Conservation (phyloP, 495 filamentous ascomycete species). For the Chaetomium cochliodes region DNA sequence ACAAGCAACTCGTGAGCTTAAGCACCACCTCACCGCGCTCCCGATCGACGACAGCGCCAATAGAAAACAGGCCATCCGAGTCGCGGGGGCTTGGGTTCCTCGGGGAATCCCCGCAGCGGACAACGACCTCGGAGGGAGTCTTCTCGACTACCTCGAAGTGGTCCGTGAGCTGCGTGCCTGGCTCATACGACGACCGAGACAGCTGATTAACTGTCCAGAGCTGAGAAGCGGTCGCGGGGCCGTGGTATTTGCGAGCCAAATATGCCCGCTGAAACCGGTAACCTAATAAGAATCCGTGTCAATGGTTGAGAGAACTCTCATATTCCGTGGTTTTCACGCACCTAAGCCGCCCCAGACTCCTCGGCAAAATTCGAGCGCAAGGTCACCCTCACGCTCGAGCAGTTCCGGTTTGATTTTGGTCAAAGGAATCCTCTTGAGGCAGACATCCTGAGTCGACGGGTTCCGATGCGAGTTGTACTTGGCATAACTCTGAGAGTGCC, state of each 20-base stretch:
- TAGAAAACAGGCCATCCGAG: conserved; percentile 69
- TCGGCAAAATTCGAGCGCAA: conserved; percentile 62
- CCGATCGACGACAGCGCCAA: conserved; percentile 60
- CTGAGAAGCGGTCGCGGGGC: conserved; percentile 58
- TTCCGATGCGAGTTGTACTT: conserved; percentile 63
- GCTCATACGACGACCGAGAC: conserved; percentile 52
- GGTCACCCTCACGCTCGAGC: conserved; percentile 57
- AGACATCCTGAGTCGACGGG: conserved; percentile 61
- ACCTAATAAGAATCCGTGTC: conserved; percentile 40
- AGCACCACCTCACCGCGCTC: conserved; percentile 62
- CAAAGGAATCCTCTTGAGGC: conserved; percentile 60
- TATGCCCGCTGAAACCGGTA: conserved; percentile 62
- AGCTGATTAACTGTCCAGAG: conserved; percentile 63
- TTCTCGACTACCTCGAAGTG: conserved; percentile 76
- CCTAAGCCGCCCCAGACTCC: conserved; percentile 67
- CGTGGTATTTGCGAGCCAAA: conserved; percentile 62
- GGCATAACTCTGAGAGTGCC: conserved; percentile 53
- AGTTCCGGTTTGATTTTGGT: conserved; percentile 62
- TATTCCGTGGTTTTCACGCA: conserved; percentile 35
- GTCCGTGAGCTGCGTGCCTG: conserved; percentile 66
- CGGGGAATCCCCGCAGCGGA: conserved; percentile 68
- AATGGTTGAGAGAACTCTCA: conserved; percentile 6
- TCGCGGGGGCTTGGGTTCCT: conserved; percentile 54
- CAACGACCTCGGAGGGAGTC: conserved; percentile 56
- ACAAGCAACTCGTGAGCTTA: conserved; percentile 66